Percentiles rank a stretch among this genome's conserved stretches.
phyloP scores from a whole-genome alignment of 352 stramenopile genomes.

The Globisporangium emineosum region DNA sequence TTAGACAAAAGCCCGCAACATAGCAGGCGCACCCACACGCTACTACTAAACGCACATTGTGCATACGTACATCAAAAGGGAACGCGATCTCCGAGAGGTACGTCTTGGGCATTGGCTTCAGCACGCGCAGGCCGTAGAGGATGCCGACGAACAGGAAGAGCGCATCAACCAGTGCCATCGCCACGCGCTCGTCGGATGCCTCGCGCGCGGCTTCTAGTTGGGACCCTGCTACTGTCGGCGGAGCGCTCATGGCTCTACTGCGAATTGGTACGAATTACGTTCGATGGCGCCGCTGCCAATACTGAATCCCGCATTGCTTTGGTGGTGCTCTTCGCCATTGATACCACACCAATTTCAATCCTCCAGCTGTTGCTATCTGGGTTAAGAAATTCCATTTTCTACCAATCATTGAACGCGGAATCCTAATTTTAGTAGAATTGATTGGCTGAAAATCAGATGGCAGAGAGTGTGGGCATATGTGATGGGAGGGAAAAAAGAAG shows the following conservation, averaged over 20 bases:
- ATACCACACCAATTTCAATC: not conserved
- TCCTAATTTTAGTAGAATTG: not conserved
- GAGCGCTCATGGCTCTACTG: not conserved
- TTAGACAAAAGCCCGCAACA: not conserved
- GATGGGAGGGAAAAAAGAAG: not conserved
- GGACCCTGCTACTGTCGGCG: not conserved
- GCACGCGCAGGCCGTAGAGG: conserved; percentile 47
- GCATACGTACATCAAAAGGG: conserved; percentile 49
- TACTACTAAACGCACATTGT: not conserved
- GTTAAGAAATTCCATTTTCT: not conserved
- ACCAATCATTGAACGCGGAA: not conserved
- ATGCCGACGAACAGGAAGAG: conserved; percentile 54
- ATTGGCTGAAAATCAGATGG: not conserved
- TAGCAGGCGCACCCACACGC: not conserved
- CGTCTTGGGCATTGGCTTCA: conserved; percentile 58
- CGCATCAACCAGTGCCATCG: conserved; percentile 22
- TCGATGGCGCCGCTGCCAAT: not conserved
- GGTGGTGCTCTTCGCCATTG: not conserved
- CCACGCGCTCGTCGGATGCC: conserved; percentile 11
- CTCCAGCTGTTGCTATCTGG: not conserved
- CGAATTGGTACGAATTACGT: not conserved
- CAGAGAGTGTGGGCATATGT: not conserved
- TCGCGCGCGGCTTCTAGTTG: conserved; percentile 9
- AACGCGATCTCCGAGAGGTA: conserved; percentile 79
- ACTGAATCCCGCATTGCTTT: not conserved